These are phyloP conservation scores for Corymbia calophylla DNA, from an alignment of 441 rosid genomes.

Conservation along the genomic window DNA sequence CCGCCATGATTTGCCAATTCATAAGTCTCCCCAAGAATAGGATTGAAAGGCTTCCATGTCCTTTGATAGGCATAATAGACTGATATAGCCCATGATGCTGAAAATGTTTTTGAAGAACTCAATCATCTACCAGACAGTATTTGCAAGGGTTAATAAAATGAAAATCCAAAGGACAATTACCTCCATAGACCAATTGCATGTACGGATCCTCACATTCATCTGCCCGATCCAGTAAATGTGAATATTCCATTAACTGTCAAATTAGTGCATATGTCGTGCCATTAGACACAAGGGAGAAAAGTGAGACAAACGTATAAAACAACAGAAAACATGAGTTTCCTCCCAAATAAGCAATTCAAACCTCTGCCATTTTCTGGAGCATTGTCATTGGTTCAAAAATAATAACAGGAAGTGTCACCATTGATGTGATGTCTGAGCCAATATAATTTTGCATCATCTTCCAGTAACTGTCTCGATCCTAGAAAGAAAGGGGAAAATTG, in stretches of 20 bases:
- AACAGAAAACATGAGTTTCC: background rate
- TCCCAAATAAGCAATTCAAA: constrained; percentile 13
- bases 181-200: constrained; percentile 87
- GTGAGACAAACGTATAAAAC: background rate
- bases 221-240: constrained; percentile 82
- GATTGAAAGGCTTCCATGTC: constrained; percentile 2
- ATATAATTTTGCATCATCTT: constrained; percentile 96
- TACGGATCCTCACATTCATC: constrained; percentile 92
- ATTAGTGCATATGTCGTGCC: background rate
- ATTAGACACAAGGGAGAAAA: background rate
- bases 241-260: constrained; percentile 93
- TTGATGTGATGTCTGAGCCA: constrained; percentile 90
- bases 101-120: background rate
- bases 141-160: background rate
- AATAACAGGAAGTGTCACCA: constrained; percentile 99
- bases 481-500: constrained; percentile 2
- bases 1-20: background rate
- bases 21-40: background rate
- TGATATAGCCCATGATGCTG: constrained; percentile 3
- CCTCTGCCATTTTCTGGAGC: constrained; percentile 99
- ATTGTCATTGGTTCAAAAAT: constrained; percentile 93
- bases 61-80: constrained; percentile 1
- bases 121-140: background rate
- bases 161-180: constrained; percentile 29
- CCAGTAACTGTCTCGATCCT: constrained; percentile 97